phyloP scores from a whole-genome alignment of 768 basidiomycete genomes.

The Kondoa subrosea region DNA sequence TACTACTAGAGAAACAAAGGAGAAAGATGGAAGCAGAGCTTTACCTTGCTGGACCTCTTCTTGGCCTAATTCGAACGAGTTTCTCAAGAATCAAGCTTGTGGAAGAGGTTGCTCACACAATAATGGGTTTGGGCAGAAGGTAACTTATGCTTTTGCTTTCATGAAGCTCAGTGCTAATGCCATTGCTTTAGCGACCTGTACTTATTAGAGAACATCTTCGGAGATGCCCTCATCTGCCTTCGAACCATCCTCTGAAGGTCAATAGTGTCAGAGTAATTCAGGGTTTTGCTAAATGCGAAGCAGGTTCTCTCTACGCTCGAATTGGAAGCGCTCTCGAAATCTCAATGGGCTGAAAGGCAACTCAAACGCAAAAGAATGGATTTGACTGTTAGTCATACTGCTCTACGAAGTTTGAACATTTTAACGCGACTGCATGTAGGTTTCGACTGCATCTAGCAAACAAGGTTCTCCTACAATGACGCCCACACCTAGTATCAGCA shows the following conservation, averaged over 20 bases:
- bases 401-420: too few species aligned
- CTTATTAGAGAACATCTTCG: slow-evolving; percentile 19
- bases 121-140: slow-evolving; percentile 12
- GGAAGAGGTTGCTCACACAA: slow-evolving; percentile 12
- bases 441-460: too few species aligned
- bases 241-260: slow-evolving; percentile 17
- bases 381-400: too few species aligned
- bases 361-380: slow-evolving; percentile 6
- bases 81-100: slow-evolving; percentile 18
- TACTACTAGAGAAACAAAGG: slow-evolving; percentile 15
- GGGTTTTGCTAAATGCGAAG: neutral
- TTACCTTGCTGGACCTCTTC: slow-evolving; percentile 16
- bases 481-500: too few species aligned
- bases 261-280: neutral
- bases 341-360: neutral
- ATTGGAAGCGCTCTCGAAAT: slow-evolving; percentile 14
- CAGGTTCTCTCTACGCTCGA: slow-evolving; percentile 14
- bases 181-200: slow-evolving; percentile 14
- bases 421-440: too few species aligned
- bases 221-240: slow-evolving; percentile 16
- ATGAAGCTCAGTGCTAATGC: neutral
- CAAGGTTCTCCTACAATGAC: too few species aligned
- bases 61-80: slow-evolving; percentile 7
- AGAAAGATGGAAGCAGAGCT: slow-evolving; percentile 17
- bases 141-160: neutral